Conservation (phyloP, 2,329 filamentous ascomycete species). For the Albifimbria verrucaria region DNA sequence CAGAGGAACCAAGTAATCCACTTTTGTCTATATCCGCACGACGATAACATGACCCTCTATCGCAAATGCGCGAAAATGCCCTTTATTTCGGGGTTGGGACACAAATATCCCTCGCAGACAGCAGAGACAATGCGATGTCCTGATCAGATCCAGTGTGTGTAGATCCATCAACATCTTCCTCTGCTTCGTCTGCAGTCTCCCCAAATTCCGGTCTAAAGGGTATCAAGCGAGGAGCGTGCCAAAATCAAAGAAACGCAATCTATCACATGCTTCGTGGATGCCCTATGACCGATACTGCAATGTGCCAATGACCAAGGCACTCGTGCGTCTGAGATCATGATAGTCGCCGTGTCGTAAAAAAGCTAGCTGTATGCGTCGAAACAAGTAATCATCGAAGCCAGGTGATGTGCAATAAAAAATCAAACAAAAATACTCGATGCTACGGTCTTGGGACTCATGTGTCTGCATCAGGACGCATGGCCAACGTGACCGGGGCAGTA, state of each 20-base stretch:
- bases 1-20: conserved; percentile 61
- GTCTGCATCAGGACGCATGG: conserved; percentile 18
- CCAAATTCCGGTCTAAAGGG: conserved; percentile 40
- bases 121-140: conserved; percentile 36
- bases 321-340: conserved; percentile 36
- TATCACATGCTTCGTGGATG: conserved; percentile 42
- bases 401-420: conserved; percentile 10
- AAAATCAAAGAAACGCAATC: conserved; percentile 43
- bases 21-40: conserved; percentile 60
- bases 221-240: conserved; percentile 40
- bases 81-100: conserved; percentile 22
- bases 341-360: conserved; percentile 37
- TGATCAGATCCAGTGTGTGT: conserved; percentile 29
- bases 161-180: conserved; percentile 34
- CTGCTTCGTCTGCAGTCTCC: conserved; percentile 35
- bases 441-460: conserved; percentile 9
- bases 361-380: conserved; percentile 25
- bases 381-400: conserved; percentile 19
- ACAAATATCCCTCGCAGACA: conserved; percentile 28
- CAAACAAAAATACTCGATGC: conserved; percentile 7
- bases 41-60: conserved; percentile 44
- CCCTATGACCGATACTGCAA: conserved; percentile 34
- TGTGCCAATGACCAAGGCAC: conserved; percentile 29
- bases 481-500: conserved; percentile 6
- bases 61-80: conserved; percentile 38